phyloP scores from a whole-genome alignment of 192 early-diverging fungal genomes.

The Backusella tuberculispora region DNA sequence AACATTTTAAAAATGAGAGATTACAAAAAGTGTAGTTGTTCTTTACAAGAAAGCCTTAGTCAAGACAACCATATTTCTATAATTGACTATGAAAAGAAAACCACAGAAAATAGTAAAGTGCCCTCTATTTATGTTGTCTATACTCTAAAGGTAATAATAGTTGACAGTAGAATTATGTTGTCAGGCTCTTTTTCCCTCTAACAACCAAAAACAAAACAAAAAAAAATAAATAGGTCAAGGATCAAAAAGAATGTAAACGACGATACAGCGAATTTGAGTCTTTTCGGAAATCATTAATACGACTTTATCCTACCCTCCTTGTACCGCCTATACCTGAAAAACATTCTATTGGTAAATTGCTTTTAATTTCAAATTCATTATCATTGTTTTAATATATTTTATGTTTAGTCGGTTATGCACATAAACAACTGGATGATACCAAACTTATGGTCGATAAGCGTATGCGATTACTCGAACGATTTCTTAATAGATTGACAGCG shows the following conservation, averaged over 20 bases:
- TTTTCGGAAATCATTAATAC: slow-evolving; percentile 71
- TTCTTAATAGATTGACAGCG: slow-evolving; percentile 84
- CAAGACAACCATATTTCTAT: neutral
- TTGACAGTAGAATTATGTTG: neutral
- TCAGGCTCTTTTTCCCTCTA: neutral
- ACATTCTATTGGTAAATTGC: slow-evolving; percentile 76
- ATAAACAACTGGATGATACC: slow-evolving; percentile 83
- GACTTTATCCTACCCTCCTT: slow-evolving; percentile 82
- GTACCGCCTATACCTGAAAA: slow-evolving; percentile 97
- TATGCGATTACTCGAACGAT: slow-evolving; percentile 88
- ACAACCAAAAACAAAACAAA: too few species aligned
- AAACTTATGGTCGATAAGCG: slow-evolving; percentile 83
- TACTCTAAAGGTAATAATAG: neutral
- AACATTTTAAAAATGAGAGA: slow-evolving; percentile 1
- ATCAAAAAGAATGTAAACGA: slow-evolving; percentile 27
- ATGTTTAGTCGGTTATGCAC: slow-evolving; percentile 58
- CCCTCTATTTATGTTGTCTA: slow-evolving; percentile 3
- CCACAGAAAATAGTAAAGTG: slow-evolving; percentile 9
- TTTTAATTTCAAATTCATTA: neutral
- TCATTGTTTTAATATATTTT: neutral
- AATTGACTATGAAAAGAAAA: neutral
- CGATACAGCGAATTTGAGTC: slow-evolving; percentile 97
- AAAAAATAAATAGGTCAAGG: neutral
- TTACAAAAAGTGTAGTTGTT: neutral
- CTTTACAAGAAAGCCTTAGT: neutral